A percentile compares a stretch with the other conserved stretches of the same genome.
Evolutionary conservation across 257 asterid species (phyloP).

Genomic region (Scutellaria minor): DNA sequence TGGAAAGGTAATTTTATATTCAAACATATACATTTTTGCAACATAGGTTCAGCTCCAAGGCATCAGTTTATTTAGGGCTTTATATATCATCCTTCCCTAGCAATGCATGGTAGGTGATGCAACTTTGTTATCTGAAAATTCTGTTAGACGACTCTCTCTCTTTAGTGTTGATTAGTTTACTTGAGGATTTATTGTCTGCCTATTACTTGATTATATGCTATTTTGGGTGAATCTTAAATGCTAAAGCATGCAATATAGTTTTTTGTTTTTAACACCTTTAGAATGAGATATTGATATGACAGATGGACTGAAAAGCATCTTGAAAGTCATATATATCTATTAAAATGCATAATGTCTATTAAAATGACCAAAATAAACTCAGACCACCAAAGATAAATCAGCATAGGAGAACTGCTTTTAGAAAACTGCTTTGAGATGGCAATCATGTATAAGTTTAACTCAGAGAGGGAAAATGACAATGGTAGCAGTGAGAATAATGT

Average conservation of each 20-base stretch:
- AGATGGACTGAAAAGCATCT: conserved; percentile 1
- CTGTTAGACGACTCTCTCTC: background rate
- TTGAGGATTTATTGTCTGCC: background rate
- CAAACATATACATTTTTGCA: background rate
- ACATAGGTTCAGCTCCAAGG: background rate
- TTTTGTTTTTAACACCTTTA: conserved; percentile 14
- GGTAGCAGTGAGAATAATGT: too few species aligned
- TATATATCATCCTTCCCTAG: background rate
- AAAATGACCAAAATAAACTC: background rate
- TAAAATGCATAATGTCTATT: background rate
- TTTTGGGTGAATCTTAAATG: background rate
- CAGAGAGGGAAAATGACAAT: too few species aligned
- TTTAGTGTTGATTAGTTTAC: conserved; percentile 3
- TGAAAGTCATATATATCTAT: background rate
- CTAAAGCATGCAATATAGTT: background rate
- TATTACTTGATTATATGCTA: background rate
- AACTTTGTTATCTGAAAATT: background rate
- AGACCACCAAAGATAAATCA: background rate
- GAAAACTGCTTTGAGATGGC: background rate
- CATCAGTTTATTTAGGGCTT: background rate
- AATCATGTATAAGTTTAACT: too few species aligned
- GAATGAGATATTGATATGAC: conserved; percentile 29
- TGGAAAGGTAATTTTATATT: conserved; percentile 60
- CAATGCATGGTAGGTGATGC: background rate
- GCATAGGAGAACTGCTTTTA: too few species aligned